Evolutionary conservation across 352 stramenopile species (phyloP), one percentile per base, ranked within the genome.

Genomic region (Globisporangium uncinulatum): DNA sequence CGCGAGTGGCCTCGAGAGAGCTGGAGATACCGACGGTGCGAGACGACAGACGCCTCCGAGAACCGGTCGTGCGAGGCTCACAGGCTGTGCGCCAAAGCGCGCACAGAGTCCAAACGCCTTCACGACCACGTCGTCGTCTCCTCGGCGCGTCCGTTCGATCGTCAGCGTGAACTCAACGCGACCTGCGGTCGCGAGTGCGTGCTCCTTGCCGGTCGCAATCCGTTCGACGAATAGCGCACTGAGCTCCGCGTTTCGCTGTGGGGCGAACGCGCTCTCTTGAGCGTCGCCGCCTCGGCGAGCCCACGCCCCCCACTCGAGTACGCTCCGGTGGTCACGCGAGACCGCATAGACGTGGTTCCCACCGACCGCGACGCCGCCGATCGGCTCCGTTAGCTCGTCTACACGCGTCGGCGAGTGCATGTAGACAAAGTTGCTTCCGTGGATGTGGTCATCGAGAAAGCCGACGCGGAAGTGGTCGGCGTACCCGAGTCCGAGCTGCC

Each of bases 281-380:
- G 65, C 56, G 51, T 85, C 74, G 1, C 56, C 69, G 5, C 69
- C 63, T 17, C 81, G 71, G 0, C 79, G 67, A 56, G 83, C 67
- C 71, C 76, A 86, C n/a, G 76, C 73, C 0, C 79, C 81, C 81
- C 79, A 92, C 49, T 89, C 81, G 37, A 80, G 87, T 0, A 92
- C 74, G 20, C 63, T 78, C 19, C 61, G 64, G 21, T 66, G 65
- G 47, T 79, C 68, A 9, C 69, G 63, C 3, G 68, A 66, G n/a
- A 89, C 65, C 13, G 81, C 81, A 45, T 79, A 91, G 2, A 87
- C 73, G 51, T 87, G 79, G 46, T 92, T 92, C 3, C 79, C 81
- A 32, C 79, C 79, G 29, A 92, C 67, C 2, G 69, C 64, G 11
- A 91, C 63, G 41, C 52, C 70, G 0, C 70, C 65, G 13, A 91